Evolutionary conservation across 148 eudicot species (phyloP).

Genomic region (Rheum nobile): DNA sequence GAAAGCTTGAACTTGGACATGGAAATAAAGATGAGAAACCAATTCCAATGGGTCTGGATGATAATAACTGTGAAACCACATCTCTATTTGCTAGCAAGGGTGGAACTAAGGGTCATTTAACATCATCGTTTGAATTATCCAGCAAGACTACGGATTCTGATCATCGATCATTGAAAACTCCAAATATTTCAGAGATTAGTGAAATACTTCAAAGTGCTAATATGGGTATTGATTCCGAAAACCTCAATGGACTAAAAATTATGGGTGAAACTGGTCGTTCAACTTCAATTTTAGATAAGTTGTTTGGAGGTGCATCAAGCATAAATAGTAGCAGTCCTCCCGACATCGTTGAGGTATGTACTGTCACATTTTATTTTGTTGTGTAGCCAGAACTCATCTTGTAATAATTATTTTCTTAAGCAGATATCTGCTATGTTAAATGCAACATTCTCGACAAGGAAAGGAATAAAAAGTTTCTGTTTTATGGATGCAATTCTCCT

Average conservation of each 20-base stretch:
- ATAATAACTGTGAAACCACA: constrained; percentile 19
- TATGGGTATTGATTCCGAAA: constrained; percentile 27
- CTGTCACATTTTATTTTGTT: neutral
- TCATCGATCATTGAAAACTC: constrained; percentile 11
- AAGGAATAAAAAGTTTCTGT: neutral
- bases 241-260: constrained; percentile 23
- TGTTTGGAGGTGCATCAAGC: constrained; percentile 50
- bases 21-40: constrained; percentile 23
- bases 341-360: constrained; percentile 38
- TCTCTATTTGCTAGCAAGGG: constrained; percentile 17
- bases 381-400: neutral
- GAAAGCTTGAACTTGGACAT: constrained; percentile 27
- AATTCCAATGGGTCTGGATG: constrained; percentile 17
- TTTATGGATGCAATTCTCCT: neutral
- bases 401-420: neutral
- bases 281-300: constrained; percentile 56
- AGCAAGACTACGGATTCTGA: constrained; percentile 14
- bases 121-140: constrained; percentile 19
- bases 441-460: neutral
- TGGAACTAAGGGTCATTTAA: constrained; percentile 14
- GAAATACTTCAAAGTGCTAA: constrained; percentile 28
- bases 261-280: constrained; percentile 33
- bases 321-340: constrained; percentile 20
- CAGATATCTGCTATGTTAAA: neutral
- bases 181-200: constrained; percentile 27